Base-by-base conservation (phyloP, 164 flowering plant species). In the Aristolochia californica region DNA sequence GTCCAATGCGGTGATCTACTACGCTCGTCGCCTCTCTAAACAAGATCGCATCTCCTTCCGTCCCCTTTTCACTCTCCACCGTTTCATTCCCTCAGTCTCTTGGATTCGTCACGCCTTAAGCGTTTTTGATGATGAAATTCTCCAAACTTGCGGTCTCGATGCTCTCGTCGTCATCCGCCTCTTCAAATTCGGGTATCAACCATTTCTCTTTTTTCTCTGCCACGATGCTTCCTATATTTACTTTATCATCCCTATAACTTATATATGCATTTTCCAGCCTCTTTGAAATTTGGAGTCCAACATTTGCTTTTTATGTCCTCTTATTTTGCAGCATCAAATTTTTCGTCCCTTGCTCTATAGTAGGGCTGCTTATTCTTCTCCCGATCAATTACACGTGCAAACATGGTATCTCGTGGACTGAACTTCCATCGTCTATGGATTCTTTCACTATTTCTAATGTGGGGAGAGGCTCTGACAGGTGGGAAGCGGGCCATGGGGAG, bases 371-470 rank as follows among this genome's bases (percentile, higher is more conserved):
- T 57, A 52, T 90, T 45, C 86, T 90, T 51, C 75, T 87, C 20
- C 97, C 97, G 1, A 69, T 87, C n/a, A 85, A 90, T 68, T 85
- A 74, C 62, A 59, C 64, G 40, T 63, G 77, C 53, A 58, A 66
- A 26, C 66, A 70, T 54, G 75, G 64, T 18, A 53, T 68, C 28
- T 55, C 75, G 24, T 43, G 22, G 45, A 73, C 59, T 43, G n/a
- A 38, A 15, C 24, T 21, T 47, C 56, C 74, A 9, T 59, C 66
- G 59, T 76, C 80, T 44, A 66, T 78, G 85, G 85, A 83, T 75
- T 56, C 81, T 25, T 84, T 80, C 53, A 69, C 93, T 17, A 90
- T 90, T 58, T 83, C 97, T 17, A 90, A 85, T 62, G 68, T 90
- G 49, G 43, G 38, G 21, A 59, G 61, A 61, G 97, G 91, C 43